These are phyloP conservation scores for Mycena leptocephala DNA, from an alignment of 768 basidiomycete species.

Conservation along the genomic window DNA sequence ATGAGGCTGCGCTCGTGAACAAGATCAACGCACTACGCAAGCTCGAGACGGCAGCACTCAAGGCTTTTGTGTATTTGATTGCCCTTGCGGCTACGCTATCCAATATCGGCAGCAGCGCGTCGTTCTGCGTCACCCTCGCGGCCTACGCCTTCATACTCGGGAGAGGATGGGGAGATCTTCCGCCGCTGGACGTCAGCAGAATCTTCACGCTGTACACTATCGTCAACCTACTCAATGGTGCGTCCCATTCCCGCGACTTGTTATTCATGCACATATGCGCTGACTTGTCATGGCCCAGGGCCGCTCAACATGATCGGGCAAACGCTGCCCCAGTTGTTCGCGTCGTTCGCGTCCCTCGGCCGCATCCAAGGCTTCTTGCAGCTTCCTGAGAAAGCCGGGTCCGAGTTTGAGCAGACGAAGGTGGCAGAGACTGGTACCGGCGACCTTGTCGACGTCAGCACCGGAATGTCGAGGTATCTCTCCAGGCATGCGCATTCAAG, in stretches of 20 bases:
- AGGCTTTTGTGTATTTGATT: not conserved
- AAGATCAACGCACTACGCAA: slow-evolving; percentile 17
- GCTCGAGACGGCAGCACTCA: not conserved
- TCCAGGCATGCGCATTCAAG: slow-evolving; percentile 16
- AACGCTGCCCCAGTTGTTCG: slow-evolving; percentile 4
- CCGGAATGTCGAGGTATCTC: not conserved
- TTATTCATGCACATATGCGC: no score
- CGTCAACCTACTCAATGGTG: not conserved
- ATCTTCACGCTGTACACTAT: not conserved
- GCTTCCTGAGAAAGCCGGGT: slow-evolving; percentile 32
- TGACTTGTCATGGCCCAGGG: no score
- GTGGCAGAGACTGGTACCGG: no score
- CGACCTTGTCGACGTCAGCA: slow-evolving; percentile 5
- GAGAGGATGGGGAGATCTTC: not conserved
- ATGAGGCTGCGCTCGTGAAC: slow-evolving; percentile 2
- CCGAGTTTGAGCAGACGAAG: no score
- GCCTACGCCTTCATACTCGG: slow-evolving; percentile 19
- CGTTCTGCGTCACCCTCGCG: slow-evolving; percentile 21
- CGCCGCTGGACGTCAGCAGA: slow-evolving; percentile 16
- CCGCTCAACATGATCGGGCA: slow-evolving; percentile 19
- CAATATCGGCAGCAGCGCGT: slow-evolving; percentile 10
- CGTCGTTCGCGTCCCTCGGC: slow-evolving; percentile 20
- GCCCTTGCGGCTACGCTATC: not conserved
- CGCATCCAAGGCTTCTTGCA: slow-evolving; percentile 29
- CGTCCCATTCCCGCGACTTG: no score